phyloP scores from a whole-genome alignment of 225 moss, liverwort and hornwort genomes.

The Climacium dendroides region DNA sequence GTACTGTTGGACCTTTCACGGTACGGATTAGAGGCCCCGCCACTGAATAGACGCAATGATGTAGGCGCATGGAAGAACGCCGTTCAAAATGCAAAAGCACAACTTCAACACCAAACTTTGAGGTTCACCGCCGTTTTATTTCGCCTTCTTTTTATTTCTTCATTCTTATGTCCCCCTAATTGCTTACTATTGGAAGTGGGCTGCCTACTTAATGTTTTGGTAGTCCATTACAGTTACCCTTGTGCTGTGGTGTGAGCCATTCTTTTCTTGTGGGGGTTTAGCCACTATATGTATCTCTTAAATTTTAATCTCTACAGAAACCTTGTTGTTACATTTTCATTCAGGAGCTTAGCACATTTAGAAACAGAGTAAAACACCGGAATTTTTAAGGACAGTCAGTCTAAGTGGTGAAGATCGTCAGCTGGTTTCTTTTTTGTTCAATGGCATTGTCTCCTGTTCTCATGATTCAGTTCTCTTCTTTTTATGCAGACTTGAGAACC shows the following conservation, averaged over 20 bases:
- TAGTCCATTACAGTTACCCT: not conserved
- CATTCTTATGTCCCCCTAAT: not conserved
- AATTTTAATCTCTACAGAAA: not conserved
- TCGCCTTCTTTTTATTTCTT: not conserved
- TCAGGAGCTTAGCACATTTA: not conserved
- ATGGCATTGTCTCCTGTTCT: not conserved
- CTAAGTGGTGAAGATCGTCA: not conserved
- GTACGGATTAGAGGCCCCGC: conserved; percentile 77
- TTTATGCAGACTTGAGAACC: conserved; percentile 65
- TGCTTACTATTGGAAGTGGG: not conserved
- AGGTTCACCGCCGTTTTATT: conserved; percentile 16
- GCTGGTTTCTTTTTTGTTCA: not conserved
- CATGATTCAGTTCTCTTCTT: not conserved
- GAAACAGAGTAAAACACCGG: not conserved
- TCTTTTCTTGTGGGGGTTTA: not conserved
- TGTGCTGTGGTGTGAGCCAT: not conserved
- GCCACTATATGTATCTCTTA: not conserved
- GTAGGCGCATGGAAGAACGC: conserved; percentile 82
- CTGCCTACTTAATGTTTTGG: not conserved
- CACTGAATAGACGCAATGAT: conserved; percentile 59
- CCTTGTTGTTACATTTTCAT: not conserved
- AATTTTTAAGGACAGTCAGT: not conserved
- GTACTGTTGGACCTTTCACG: conserved; percentile 68
- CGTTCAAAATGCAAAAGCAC: conserved; percentile 71
- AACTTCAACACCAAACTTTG: conserved; percentile 85